phyloP scores from a whole-genome alignment of 768 basidiomycete genomes.

The Galerina marginata region DNA sequence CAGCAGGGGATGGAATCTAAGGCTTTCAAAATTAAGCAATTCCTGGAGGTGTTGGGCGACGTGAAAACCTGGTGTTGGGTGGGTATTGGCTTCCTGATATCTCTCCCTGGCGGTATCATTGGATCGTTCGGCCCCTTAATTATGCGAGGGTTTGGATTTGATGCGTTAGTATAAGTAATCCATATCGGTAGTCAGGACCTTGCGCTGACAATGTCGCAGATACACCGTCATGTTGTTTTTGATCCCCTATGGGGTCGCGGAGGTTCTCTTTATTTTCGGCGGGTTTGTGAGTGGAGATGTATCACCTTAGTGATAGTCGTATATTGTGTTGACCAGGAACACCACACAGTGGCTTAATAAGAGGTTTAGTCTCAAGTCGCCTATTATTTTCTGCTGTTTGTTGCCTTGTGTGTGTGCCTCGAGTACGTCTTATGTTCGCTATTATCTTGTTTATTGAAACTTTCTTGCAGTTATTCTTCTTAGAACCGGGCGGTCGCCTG shows the following conservation, averaged over 20 bases:
- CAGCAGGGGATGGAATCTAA: conserved; percentile 40
- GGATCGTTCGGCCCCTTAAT: conserved; percentile 37
- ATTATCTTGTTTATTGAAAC: background rate
- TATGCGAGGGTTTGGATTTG: conserved; percentile 38
- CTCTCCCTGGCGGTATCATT: conserved; percentile 34
- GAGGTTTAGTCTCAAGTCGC: conserved; percentile 31
- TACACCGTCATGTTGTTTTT: conserved; percentile 36
- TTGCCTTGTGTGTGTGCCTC: conserved; percentile 28
- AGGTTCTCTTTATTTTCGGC: conserved; percentile 30
- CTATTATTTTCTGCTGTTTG: conserved; percentile 29
- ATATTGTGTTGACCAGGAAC: too few relatives aligned
- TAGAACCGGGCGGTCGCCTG: conserved; percentile 22
- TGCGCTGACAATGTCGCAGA: conserved; percentile 15
- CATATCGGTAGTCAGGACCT: too few relatives aligned
- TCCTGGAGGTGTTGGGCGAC: conserved; percentile 36
- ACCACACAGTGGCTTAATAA: conserved; percentile 33
- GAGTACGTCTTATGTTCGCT: conserved; percentile 18
- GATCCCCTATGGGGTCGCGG: conserved; percentile 36
- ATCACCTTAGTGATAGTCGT: too few relatives aligned
- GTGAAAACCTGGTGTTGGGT: conserved; percentile 43
- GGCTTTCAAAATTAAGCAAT: conserved; percentile 34
- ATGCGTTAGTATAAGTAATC: conserved; percentile 25
- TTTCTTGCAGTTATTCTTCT: conserved; percentile 30
- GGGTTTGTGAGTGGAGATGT: conserved; percentile 30
- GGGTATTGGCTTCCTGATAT: conserved; percentile 27